Base-by-base conservation (phyloP, 768 basidiomycete genomes). In the Lactarius quietus region DNA sequence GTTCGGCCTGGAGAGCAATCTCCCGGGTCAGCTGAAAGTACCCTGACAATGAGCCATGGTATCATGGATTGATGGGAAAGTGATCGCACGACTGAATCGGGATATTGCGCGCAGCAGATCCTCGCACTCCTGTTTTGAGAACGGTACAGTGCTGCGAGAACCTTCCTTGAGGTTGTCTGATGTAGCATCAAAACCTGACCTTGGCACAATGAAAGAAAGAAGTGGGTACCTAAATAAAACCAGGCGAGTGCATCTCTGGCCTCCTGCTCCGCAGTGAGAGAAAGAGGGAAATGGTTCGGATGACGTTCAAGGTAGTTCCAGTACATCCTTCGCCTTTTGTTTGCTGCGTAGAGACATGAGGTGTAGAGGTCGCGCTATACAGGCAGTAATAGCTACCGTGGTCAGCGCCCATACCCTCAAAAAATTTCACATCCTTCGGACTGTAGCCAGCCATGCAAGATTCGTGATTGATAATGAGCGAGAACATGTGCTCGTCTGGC, bases 51-150 rank as follows among this genome's bases (percentile, higher is more conserved):
- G 36, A 31, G 39, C 31, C 8, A n/a, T 18, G 17, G 18, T 48
- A 43, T 1, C 43, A 33, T 48, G 29, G 53, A 39, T 18, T 48
- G 26, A 55, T n/a, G 29, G 18, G 38, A 17, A 18, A 54, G 2
- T 3, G 1, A 8, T 31, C 67, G 29, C 39, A 71, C 73, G 58
- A 65, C 61, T 61, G 17, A 64, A 56, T 6, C 58, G 58, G 3
- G 69, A 65, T 1, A 74, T 60, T 8, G 81, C 70, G n/a, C 73
- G 72, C 2, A 79, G 73, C 18, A 85, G 73, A 58, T 84, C 81
- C 68, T 83, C 80, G 58, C 84, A 84, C 73, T 85, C 83, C 3
- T 63, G 56, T 70, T 83, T 84, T 1, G 84, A 84, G 65, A 85
- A 85, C 3, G 84, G 83, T 18, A 80, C 82, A 2, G 76, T 72